These are phyloP conservation scores for Spergularia azorica DNA, from an alignment of 179 eudicot genomes.

Conservation along the genomic window DNA sequence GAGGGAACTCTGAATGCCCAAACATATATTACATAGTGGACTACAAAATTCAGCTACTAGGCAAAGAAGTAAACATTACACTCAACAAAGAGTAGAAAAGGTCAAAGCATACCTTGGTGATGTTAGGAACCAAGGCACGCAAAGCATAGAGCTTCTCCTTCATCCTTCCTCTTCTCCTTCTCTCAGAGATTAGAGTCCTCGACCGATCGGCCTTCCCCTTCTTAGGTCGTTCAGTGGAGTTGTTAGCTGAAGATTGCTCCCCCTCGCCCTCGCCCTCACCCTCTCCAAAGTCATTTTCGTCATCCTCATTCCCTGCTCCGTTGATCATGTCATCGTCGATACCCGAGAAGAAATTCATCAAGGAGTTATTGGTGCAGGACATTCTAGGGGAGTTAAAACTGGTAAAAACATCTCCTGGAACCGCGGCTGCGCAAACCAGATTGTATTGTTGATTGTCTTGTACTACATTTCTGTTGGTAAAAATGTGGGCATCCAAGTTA, in stretches of 20 bases:
- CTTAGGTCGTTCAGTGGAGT: slow-evolving; percentile 7
- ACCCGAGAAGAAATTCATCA: slow-evolving; percentile 27
- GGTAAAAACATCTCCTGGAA: slow-evolving; percentile 14
- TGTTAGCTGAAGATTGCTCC: slow-evolving; percentile 28
- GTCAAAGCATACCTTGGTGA: slow-evolving; percentile 62
- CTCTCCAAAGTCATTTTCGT: slow-evolving; percentile 19
- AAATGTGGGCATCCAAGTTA: slow-evolving; percentile 14
- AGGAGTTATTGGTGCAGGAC: slow-evolving; percentile 28
- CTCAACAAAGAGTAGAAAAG: too few relatives aligned
- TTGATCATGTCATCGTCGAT: slow-evolving; percentile 21
- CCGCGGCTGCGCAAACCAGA: background rate
- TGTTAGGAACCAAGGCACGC: slow-evolving; percentile 90
- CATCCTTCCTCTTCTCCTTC: slow-evolving; percentile 83
- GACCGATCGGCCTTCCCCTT: slow-evolving; percentile 61
- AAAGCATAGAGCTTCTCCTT: slow-evolving; percentile 88
- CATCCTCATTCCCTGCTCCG: slow-evolving; percentile 22
- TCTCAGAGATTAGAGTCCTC: slow-evolving; percentile 72
- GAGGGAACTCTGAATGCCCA: too few relatives aligned
- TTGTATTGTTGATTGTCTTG: slow-evolving; percentile 1
- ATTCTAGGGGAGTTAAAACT: slow-evolving; percentile 30
- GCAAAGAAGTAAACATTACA: too few relatives aligned
- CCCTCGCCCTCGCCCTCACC: slow-evolving; percentile 19
- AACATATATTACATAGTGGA: too few relatives aligned
- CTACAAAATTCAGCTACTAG: too few relatives aligned
- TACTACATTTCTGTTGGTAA: background rate